Conservation (phyloP, 257 asterid genomes). For the Osmanthus fragrans region DNA sequence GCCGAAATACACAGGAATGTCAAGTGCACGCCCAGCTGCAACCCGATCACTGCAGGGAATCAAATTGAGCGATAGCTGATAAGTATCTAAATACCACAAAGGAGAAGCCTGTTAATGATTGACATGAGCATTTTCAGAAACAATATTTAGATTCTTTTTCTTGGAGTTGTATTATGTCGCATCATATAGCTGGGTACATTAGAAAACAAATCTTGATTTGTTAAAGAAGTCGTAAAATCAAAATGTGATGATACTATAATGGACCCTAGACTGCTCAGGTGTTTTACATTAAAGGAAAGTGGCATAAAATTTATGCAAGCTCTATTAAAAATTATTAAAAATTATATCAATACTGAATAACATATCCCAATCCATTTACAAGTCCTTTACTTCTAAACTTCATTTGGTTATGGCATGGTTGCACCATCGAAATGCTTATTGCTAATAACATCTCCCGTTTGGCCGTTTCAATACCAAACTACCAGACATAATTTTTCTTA, state of each 20-base stretch:
- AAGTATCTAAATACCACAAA: not conserved
- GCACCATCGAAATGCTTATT: not conserved
- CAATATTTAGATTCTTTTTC: not conserved
- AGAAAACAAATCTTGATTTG: not conserved
- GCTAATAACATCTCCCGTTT: not conserved
- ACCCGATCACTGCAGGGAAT: constrained; percentile 80
- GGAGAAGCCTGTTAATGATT: not conserved
- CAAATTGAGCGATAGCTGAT: constrained; percentile 7
- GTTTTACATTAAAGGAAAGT: not conserved
- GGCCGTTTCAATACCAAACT: not conserved
- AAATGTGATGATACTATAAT: not conserved
- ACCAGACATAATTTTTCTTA: not conserved
- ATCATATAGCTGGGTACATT: not conserved
- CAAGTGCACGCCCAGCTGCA: constrained; percentile 93
- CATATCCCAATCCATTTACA: not conserved
- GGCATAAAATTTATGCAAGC: not conserved
- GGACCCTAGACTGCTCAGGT: not conserved
- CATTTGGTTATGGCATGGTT: not conserved
- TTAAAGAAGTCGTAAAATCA: not conserved
- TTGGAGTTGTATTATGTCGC: not conserved
- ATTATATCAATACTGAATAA: not conserved
- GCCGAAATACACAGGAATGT: constrained; percentile 98
- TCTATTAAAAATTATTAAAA: not conserved
- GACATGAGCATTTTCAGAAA: not conserved
- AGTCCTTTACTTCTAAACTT: not conserved